Base-by-base conservation (phyloP, 2,329 filamentous ascomycete species). In the Fusarium fracticaudum region DNA sequence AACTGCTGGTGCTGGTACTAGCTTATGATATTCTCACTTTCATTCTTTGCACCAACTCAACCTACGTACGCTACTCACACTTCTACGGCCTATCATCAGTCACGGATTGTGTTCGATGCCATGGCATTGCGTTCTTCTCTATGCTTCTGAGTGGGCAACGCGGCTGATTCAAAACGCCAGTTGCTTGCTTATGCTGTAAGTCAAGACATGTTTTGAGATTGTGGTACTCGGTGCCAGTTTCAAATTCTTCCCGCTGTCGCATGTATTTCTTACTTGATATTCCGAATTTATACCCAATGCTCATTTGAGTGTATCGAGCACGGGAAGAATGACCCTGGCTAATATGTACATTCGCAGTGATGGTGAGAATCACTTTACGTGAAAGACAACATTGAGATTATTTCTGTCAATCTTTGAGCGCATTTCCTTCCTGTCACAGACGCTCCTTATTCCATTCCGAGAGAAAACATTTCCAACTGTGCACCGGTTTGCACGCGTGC, bases 1-100 rank as follows among this genome's bases (percentile, higher is more conserved):
- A 59, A 47, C 48, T 71, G 72, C 72, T 41, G 60, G 77, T 78
- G 67, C 71, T 77, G 74, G 72, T 78, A 51, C 72, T 76, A 73
- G 62, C 64, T 67, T 62, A 69, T 69, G 54, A 69, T 67, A 69
- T 72, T 51, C 51, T 50, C 65, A 54, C 60, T 60, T 55, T 62
- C 37, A 48, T 58, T 47, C 43, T 68, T 61, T 65, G 24, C 31
- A 26, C 40, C 58, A 37, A 41, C 54, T 44, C 57, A 64, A 50
- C 43, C 51, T 51, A 37, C 60, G 48, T 59, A 43, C 60, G 50
- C 58, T 74, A 33, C 22, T 67, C 57, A 48, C 54, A 58, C 51
- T 65, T 66, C 45, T 54, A 61, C 58, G 45, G 29, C 40, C 57
- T 54, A 54, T 67, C 41, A 51, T 54, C 66, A 65, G 50, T 53